These are phyloP conservation scores for Cydonia oblonga DNA, from an alignment of 331 rosid species.

Conservation along the genomic window DNA sequence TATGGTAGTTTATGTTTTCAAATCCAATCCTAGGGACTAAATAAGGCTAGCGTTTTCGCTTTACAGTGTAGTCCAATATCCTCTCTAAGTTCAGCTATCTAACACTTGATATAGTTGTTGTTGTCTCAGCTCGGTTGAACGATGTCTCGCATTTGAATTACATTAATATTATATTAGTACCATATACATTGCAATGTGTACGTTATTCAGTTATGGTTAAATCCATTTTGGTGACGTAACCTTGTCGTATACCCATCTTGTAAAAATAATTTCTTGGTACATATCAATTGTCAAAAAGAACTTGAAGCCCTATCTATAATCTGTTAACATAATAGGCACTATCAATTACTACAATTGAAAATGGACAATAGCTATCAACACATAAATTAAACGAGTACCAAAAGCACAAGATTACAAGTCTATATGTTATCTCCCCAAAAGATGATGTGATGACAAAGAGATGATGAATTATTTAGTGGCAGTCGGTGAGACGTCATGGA, in stretches of 20 bases:
- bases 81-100: neutral
- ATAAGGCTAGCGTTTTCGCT: neutral
- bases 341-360: neutral
- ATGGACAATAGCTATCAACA: too few relatives aligned
- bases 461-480: neutral
- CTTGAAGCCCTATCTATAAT: too few relatives aligned
- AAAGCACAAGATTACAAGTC: neutral
- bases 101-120: neutral
- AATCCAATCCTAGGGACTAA: neutral
- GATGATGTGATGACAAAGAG: neutral
- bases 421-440: neutral
- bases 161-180: neutral
- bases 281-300: too few relatives aligned
- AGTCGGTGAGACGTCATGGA: conserved; percentile 26
- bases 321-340: too few relatives aligned
- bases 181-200: neutral
- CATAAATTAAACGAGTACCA: neutral
- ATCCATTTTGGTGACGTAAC: neutral
- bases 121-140: neutral
- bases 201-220: too few relatives aligned
- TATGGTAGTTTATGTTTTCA: neutral
- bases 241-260: neutral
- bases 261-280: too few relatives aligned
- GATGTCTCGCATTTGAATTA: neutral
- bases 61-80: neutral